A percentile compares a stretch with the other conserved stretches of the same genome.
These are phyloP conservation scores for Coemansia sp. DNA, from an alignment of 192 early-diverging fungal species.

Conservation along the genomic window DNA sequence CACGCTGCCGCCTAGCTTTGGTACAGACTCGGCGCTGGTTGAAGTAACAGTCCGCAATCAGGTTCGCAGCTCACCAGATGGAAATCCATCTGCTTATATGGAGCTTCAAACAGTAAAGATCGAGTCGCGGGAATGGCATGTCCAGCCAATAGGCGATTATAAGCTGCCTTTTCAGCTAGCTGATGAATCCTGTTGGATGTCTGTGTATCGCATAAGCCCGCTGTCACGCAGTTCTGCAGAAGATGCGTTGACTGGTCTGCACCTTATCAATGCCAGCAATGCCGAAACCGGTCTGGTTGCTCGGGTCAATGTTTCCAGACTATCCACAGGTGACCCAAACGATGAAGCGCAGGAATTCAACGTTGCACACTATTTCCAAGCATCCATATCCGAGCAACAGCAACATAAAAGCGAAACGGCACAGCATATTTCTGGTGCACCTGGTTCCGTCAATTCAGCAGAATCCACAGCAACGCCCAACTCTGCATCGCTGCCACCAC, in stretches of 20 bases:
- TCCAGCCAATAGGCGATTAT: conserved; percentile 19
- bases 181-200: neutral
- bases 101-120: conserved; percentile 12
- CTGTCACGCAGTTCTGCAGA: neutral
- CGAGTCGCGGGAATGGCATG: conserved; percentile 31
- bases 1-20: conserved; percentile 30
- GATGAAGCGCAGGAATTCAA: conserved; percentile 6
- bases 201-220: conserved; percentile 1
- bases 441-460: neutral
- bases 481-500: neutral
- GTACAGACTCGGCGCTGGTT: conserved; percentile 28
- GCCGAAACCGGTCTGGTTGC: neutral
- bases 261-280: neutral
- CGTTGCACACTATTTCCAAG: conserved; percentile 8
- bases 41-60: conserved; percentile 14
- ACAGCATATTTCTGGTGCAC: neutral
- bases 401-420: neutral
- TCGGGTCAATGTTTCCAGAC: conserved; percentile 4
- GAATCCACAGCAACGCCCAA: conserved; percentile 1
- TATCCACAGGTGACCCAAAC: too few relatives aligned
- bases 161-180: conserved; percentile 15
- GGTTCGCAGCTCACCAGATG: neutral
- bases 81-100: neutral
- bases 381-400: neutral
- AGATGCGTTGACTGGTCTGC: neutral